A percentile compares a stretch with the other conserved stretches of the same genome.
These are phyloP conservation scores for Dactylonectria estremocensis DNA, from an alignment of 2,329 filamentous ascomycete genomes.

Conservation along the genomic window DNA sequence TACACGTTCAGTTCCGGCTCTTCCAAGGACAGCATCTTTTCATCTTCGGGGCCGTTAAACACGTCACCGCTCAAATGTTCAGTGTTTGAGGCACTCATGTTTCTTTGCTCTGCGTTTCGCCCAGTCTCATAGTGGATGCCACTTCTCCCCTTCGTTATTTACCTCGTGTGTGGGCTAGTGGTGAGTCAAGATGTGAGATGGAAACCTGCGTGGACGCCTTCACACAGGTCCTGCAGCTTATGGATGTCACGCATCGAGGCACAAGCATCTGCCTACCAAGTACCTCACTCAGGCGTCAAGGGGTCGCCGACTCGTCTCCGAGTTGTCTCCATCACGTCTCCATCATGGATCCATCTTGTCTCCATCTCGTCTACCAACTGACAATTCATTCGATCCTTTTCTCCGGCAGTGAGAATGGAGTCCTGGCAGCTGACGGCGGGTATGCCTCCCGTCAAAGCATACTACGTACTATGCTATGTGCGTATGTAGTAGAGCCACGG, in stretches of 20 bases:
- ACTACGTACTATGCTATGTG: too few relatives aligned
- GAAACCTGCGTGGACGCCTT: neutral
- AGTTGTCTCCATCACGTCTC: too few relatives aligned
- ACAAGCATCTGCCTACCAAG: neutral
- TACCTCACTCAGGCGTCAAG: slow-evolving; percentile 8
- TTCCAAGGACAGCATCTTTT: slow-evolving; percentile 9
- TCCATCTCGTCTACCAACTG: neutral
- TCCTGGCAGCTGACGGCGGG: slow-evolving; percentile 2
- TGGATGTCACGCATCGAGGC: slow-evolving; percentile 12
- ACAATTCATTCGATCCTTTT: neutral
- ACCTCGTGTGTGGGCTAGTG: neutral
- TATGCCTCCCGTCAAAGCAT: slow-evolving; percentile 24
- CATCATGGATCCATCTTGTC: too few relatives aligned
- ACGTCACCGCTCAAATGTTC: slow-evolving; percentile 14
- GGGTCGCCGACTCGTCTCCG: slow-evolving; percentile 12
- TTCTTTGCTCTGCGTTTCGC: slow-evolving; percentile 16
- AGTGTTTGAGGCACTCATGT: slow-evolving; percentile 14
- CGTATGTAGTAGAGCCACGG: slow-evolving; percentile 12
- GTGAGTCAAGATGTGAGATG: slow-evolving; percentile 22
- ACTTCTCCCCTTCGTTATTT: slow-evolving; percentile 23
- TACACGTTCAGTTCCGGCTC: slow-evolving; percentile 24
- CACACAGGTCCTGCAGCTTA: neutral
- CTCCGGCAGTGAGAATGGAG: slow-evolving; percentile 11
- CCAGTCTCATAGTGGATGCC: slow-evolving; percentile 26
- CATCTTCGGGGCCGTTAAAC: slow-evolving; percentile 20